Evolutionary conservation across 140 eudicot species (phyloP).

Genomic region (Stevia rebaudiana): DNA sequence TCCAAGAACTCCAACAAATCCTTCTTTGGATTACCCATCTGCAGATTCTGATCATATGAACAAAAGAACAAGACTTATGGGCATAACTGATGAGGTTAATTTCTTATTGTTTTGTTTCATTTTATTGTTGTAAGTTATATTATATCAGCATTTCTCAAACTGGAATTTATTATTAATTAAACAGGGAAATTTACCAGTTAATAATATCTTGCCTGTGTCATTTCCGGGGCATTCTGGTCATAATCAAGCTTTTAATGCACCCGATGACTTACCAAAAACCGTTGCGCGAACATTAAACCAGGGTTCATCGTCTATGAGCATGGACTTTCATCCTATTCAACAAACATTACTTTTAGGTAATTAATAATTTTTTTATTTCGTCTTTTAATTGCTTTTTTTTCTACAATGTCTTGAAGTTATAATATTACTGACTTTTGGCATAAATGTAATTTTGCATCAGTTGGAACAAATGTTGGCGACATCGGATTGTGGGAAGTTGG

Average conservation of each 20-base stretch:
- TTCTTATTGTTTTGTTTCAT: not conserved
- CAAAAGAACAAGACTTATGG: conserved; percentile 74
- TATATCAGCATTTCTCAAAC: not conserved
- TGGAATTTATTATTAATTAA: not conserved
- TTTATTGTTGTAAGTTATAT: not conserved
- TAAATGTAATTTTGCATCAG: conserved; percentile 3
- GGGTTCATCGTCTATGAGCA: conserved; percentile 96
- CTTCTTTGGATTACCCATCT: conserved; percentile 74
- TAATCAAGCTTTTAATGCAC: conserved; percentile 48
- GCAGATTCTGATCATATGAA: conserved; percentile 68
- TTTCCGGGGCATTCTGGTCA: conserved; percentile 65
- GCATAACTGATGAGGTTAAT: conserved; percentile 74
- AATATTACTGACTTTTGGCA: conserved; percentile 7
- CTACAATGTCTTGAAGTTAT: not conserved
- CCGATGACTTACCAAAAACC: conserved; percentile 79
- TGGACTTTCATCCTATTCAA: conserved; percentile 88
- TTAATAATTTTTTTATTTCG: not conserved
- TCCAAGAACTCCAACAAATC: conserved; percentile 77
- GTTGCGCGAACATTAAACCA: conserved; percentile 69
- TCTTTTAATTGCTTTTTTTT: not conserved
- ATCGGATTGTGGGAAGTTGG: conserved; percentile 90
- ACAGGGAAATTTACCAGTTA: conserved; percentile 69
- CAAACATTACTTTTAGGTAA: conserved; percentile 76
- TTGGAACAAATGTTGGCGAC: conserved; percentile 30
- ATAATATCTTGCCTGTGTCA: conserved; percentile 64